Evolutionary conservation across 225 moss, liverwort and hornwort genomes (phyloP), one percentile per base, ranked within the genome.

Genomic region (Physcomitrium patens): DNA sequence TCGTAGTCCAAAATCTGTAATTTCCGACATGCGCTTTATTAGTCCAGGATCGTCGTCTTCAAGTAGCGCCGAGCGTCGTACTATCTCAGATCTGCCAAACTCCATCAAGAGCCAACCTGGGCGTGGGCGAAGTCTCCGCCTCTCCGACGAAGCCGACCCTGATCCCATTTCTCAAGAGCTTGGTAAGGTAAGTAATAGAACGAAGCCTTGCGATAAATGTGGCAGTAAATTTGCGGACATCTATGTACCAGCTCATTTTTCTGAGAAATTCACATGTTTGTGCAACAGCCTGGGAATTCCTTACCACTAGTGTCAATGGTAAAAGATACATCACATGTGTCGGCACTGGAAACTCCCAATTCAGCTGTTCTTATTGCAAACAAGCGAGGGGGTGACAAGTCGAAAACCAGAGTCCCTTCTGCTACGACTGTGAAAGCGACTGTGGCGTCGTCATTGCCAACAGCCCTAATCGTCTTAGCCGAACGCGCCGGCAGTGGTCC

Each of bases 21-120:
- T 85, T 15, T 62, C 66, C 8, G 81, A 81, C 11, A 9, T 78
- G 23, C 85, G 85, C 68, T 81, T 85, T 64, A 47, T 76, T 1
- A 85, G 85, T 22, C 81, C 81, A 8, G 77, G 71, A 48, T 85
- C 85, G 27, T 81, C 85, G 20, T 85, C 85, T 28, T 81, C 78
- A 49, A 73, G 86, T 45, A 86, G 86, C 67, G 80, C 73, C 37
- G 77, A 69, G 15, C 77, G 69, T 12, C 73, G 68, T 23, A 74
- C 52, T 19, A 12, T 72, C 53, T 48, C 73, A 17, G 68, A 69
- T 37, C 31, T 37, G 14, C 63, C 43, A 45, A 65, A 31, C 57
- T 48, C 57, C 10, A 8, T 64, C 26, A 73, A 79, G 70, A 22
- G 70, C 60, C 86, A 67, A 61, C 70, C 79, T 66, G 65, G 82